A percentile compares a stretch with the other conserved stretches of the same genome.
Conservation (phyloP, 768 basidiomycete species). For the Myochromella boudieri region DNA sequence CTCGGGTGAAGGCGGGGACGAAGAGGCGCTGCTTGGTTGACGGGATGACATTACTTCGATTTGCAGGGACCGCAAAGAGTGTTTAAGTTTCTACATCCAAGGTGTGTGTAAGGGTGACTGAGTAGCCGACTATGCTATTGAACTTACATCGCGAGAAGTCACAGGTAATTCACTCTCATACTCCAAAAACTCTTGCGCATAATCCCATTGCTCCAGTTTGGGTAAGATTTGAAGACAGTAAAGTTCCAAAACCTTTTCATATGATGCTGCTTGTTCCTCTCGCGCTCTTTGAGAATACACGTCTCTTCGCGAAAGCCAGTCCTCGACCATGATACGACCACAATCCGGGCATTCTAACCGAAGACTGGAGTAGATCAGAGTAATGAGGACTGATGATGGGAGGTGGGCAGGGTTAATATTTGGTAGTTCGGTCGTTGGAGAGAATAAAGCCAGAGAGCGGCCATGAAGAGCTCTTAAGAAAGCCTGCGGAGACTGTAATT, state of each 20-base stretch:
- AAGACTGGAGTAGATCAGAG: constrained; percentile 68
- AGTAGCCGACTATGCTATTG: background rate
- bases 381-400: constrained; percentile 68
- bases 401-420: constrained; percentile 52
- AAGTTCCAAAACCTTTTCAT: constrained; percentile 73
- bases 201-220: constrained; percentile 75
- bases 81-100: constrained; percentile 37
- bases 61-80: constrained; percentile 40
- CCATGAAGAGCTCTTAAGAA: constrained; percentile 56
- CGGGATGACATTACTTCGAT: constrained; percentile 34
- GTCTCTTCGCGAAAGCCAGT: constrained; percentile 70
- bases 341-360: constrained; percentile 62
- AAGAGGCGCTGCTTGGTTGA: constrained; percentile 23
- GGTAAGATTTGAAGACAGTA: constrained; percentile 77
- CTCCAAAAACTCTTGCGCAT: constrained; percentile 71
- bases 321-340: constrained; percentile 68
- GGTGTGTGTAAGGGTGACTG: constrained; percentile 2
- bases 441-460: constrained; percentile 70
- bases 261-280: constrained; percentile 48
- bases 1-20: constrained; percentile 18
- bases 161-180: constrained; percentile 66
- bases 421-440: constrained; percentile 44
- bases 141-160: constrained; percentile 51
- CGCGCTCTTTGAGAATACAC: constrained; percentile 25
- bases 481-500: constrained; percentile 58